Evolutionary conservation across 805 yeast species (phyloP), one percentile per base, ranked within the genome.

Genomic region (Sungouiozyma intestinalis): DNA sequence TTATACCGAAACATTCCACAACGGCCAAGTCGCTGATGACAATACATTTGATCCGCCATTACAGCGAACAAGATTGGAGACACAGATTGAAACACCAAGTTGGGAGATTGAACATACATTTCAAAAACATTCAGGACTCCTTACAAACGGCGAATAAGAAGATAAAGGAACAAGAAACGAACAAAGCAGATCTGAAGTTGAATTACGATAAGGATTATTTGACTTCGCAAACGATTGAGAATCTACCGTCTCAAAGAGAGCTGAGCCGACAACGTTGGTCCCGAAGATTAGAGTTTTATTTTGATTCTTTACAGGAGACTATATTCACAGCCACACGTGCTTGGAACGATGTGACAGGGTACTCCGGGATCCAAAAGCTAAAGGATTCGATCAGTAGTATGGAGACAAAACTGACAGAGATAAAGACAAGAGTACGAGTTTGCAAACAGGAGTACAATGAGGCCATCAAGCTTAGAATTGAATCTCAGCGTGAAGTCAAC

Each of bases 261-360:
- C 50, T 61, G 16, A 52, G 58, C 18, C 59, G 75, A 39, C 40
- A 62, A 56, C 40, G 49, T 46, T 67, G 70, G 70, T 58, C 69
- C 35, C 68, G 72, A 43, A 67, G 64, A 46, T 50, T 78, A 17
- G 74, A 66, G 34, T 49, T 62, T n/a, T 73, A 72, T 52, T 64
- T 78, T 17, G 75, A 71, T 45, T 74, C 79, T 2, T 54, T 79
- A 35, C 81, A 72, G 45, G 76, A 70, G 15, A 71, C 83, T 1
- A 66, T 78, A 4, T 68, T 73, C 41, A 71, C 77, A 0, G 81
- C 84, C 0, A 73, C 85, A 0, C 70, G 76, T 45, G 74, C 88
- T 2, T 68, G 90, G 29, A 92, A 92, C 54, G 95, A 87, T 51
- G 79, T 87, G 9, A 90, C 98, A 0, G 98, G 98, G 0, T 92